Evolutionary conservation across 2,329 filamentous ascomycete genomes (phyloP).

Genomic region (Pseudogymnoascus sp.): DNA sequence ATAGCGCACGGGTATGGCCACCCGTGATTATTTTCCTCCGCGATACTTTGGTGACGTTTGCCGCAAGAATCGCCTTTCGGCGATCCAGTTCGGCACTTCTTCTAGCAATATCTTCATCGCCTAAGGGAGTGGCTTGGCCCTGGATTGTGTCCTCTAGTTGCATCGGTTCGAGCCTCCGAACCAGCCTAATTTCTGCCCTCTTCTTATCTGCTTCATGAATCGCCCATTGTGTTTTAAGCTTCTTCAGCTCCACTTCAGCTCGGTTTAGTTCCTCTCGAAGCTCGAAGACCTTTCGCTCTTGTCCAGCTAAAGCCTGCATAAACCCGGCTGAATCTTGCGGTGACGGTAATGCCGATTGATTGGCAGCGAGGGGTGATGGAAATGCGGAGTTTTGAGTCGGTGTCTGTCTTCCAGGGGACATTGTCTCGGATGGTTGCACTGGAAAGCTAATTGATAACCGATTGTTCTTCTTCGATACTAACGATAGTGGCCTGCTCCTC

Average conservation of each 20-base stretch:
- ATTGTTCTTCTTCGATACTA: constrained; percentile 16
- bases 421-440: constrained; percentile 16
- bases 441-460: constrained; percentile 29
- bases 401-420: constrained; percentile 11
- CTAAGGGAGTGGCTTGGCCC: constrained; percentile 13
- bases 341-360: constrained; percentile 18
- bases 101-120: constrained; percentile 11
- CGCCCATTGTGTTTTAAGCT: constrained; percentile 78
- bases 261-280: constrained; percentile 79
- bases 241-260: constrained; percentile 68
- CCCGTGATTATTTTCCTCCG: constrained; percentile 61
- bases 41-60: constrained; percentile 36
- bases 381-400: constrained; percentile 26
- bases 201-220: constrained; percentile 70
- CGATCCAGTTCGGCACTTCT: constrained; percentile 59
- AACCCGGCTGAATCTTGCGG: constrained; percentile 39
- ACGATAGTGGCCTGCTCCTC: neutral
- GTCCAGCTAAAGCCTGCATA: constrained; percentile 81
- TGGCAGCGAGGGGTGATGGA: constrained; percentile 19
- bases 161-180: constrained; percentile 51
- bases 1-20: constrained; percentile 58
- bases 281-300: constrained; percentile 86
- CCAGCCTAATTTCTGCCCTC: constrained; percentile 54
- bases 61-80: constrained; percentile 56
- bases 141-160: constrained; percentile 26